phyloP scores from a whole-genome alignment of 768 basidiomycete genomes.

The Sistotremastrum niveocremeum region DNA sequence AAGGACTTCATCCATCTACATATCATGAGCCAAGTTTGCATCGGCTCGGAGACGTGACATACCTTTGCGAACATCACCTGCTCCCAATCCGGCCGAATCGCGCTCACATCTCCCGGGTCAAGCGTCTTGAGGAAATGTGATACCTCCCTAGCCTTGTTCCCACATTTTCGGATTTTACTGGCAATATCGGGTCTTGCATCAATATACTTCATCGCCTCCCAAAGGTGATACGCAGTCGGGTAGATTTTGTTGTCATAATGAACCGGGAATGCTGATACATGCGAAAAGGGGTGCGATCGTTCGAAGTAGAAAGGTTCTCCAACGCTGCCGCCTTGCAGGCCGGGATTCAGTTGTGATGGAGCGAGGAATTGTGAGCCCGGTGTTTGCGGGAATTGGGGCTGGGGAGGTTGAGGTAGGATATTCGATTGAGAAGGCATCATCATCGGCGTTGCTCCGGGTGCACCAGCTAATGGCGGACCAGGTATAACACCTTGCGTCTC shows the following conservation, averaged over 20 bases:
- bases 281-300: slow-evolving; percentile 29
- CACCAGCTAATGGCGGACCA: too few relatives aligned
- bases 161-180: slow-evolving; percentile 37
- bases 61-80: slow-evolving; percentile 36
- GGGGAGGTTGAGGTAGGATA: too few relatives aligned
- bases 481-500: too few relatives aligned
- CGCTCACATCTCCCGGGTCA: slow-evolving; percentile 11
- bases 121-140: slow-evolving; percentile 16
- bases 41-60: slow-evolving; percentile 12
- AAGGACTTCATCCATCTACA: slow-evolving; percentile 57
- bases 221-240: slow-evolving; percentile 62
- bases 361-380: too few relatives aligned
- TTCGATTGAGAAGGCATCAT: too few relatives aligned
- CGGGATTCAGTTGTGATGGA: too few relatives aligned
- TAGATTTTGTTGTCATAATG: slow-evolving; percentile 40
- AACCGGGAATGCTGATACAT: slow-evolving; percentile 52
- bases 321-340: too few relatives aligned
- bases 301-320: too few relatives aligned
- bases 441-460: too few relatives aligned
- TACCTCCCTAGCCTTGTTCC: slow-evolving; percentile 26
- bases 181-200: slow-evolving; percentile 36
- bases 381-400: too few relatives aligned
- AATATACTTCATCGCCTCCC: slow-evolving; percentile 61
- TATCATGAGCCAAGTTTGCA: neutral
- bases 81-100: slow-evolving; percentile 45